phyloP scores from a whole-genome alignment of 805 yeast genomes.

The Lachancea meyersii region DNA sequence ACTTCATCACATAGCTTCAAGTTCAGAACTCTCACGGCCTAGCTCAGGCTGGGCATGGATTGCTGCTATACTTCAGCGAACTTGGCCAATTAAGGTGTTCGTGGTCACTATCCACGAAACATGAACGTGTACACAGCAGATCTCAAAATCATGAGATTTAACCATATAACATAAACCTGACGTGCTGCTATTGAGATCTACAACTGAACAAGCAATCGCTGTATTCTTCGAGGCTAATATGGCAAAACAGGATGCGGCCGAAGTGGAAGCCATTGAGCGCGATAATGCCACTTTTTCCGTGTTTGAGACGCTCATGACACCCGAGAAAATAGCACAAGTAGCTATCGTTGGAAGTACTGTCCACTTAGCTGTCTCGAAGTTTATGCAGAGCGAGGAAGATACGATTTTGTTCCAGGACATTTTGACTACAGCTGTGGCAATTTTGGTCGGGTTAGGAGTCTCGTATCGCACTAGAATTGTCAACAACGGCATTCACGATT shows the following conservation, averaged over 20 bases:
- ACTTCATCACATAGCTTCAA: too few relatives aligned
- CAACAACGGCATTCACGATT: constrained; percentile 5
- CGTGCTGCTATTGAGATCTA: not conserved
- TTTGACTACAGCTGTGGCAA: constrained; percentile 17
- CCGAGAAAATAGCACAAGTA: constrained; percentile 24
- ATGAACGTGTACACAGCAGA: too few relatives aligned
- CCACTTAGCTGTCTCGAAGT: constrained; percentile 20
- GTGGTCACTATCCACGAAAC: too few relatives aligned
- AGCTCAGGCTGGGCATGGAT: too few relatives aligned
- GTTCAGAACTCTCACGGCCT: too few relatives aligned
- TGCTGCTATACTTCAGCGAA: too few relatives aligned
- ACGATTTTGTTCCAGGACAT: constrained; percentile 20
- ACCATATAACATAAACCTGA: too few relatives aligned
- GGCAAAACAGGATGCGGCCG: constrained; percentile 1
- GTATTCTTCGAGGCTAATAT: not conserved
- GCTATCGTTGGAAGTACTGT: constrained; percentile 21
- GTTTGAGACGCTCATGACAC: constrained; percentile 16
- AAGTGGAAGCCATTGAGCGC: not conserved
- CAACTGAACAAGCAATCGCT: not conserved
- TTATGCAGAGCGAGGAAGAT: constrained; percentile 11
- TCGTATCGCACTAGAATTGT: constrained; percentile 11
- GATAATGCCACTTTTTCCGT: constrained; percentile 11
- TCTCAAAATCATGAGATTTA: too few relatives aligned
- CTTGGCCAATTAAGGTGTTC: too few relatives aligned
- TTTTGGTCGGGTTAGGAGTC: constrained; percentile 18